Base-by-base conservation (phyloP, 2,329 filamentous ascomycete genomes). In the Microsporum canis region DNA sequence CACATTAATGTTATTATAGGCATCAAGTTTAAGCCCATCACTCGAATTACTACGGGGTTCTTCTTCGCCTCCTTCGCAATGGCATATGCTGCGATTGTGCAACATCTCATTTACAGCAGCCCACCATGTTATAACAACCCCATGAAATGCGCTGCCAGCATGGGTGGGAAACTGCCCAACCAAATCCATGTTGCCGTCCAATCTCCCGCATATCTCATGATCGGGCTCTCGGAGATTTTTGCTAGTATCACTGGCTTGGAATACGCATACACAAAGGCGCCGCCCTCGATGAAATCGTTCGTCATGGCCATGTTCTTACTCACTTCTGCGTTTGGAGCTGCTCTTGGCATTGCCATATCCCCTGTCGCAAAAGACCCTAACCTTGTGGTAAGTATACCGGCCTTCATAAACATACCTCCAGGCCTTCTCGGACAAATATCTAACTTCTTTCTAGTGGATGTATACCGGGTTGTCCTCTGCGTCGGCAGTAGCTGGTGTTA, bases 231-330 rank as follows among this genome's bases (percentile, higher is more conserved):
- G 1, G 84, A 87, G 69, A 79, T 81, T 60, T 76, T 84, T 61
- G 83, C 83, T 55, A 85, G 83, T 8, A 83, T 88, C 64, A 87
- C 86, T 0, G 82, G 83, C 62, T 79, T 88, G 7, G 87, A 89
- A 71, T 88, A 88, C 65, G 86, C 85, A n/a, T 89, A 84, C 72
- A 87, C 85, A 67, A 88, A 89, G 72, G 86, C 87, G 0, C 86
- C 86, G 1, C 80, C 80, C 53, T 83, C 79, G 69, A 88, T 89
- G 85, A 82, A 84, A 70, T 84, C 82, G 0, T 83, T 82, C 8
- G 80, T 85, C 36, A 77, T 80, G 67, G 77, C 82, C 0, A 72
- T 85, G 62, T 81, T 78, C 66, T 72, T 84, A 8, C 78, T 85
- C 62, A 84, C 81, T 63, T 82, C 77, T 61, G 82, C 83, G 0